Base-by-base conservation (phyloP, 768 basidiomycete genomes). In the Lanmaoa pseudosensibilis region DNA sequence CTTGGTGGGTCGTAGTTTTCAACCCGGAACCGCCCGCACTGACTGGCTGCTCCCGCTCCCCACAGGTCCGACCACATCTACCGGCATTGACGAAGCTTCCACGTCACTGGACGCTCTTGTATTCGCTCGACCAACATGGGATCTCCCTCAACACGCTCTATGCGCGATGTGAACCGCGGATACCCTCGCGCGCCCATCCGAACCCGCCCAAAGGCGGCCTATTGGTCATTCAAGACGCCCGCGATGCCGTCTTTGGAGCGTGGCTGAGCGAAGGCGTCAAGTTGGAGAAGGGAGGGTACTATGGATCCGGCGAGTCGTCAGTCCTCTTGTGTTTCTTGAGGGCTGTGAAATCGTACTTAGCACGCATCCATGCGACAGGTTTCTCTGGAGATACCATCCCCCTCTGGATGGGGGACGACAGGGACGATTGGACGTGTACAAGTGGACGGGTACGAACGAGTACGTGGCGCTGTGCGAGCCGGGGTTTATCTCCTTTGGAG, bases 71-170 rank as follows among this genome's bases (percentile, higher is more conserved):
- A 0, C 72, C 84, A 1, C 77, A 85, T 55, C 78, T 95, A 1
- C 88, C 92, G 0, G 84, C 91, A 0, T 80, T 94, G 7, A 77
- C 83, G 2, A 86, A 88, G 5, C 81, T 95, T 18, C 80, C 87
- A 0, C 76, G 78, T 8, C 74, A 78, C 30, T 96, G 94, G 94
- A 80, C 81, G 1, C 80, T 95, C 0, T 73, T 94, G 6, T 94
- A 95, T 74, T 94, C 92, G 16, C 79, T 97, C 18, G 96, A 98
- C 66, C 94, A 97, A 65, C 90, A 98, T 62, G 96, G 96, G 0
- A 94, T 95, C 44, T 95, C 93, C 13, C 78, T 98, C 15, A 85
- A 88, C 44, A 97, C 96, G 1, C 80, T 98, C 6, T 98, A 97
- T 69, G 65, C 79, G 3, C 80, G 80, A 1, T 90, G 86, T 51